Base-by-base conservation (phyloP, 1,139 yeast genomes). In the Saccharomyces hybrid region DNA sequence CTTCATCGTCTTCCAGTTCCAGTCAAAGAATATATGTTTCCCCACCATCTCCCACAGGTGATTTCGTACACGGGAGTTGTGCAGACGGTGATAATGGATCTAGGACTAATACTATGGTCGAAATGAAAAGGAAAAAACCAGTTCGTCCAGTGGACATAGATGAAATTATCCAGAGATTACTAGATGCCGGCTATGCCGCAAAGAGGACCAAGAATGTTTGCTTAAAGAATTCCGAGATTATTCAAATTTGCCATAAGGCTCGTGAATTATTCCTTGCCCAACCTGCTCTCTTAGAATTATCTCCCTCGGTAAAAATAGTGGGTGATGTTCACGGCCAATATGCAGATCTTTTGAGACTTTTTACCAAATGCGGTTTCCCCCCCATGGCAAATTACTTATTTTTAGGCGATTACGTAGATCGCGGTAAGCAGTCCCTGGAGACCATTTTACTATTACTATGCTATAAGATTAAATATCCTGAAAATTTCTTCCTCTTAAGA, bases 311-410 rank as follows among this genome's bases (percentile, higher is more conserved):
- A 26, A 90, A 90, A 71, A 89, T 90, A 44, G 96, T 90, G 7
- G 96, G 96, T 50, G 97, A 89, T 67, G 95, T 90, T 42, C 97
- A 89, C 70, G 97, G 97, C 14, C 97, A 89, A 69, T 89, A 84
- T 70, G 85, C 88, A 54, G 97, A 89, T 71, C 75, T 89, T 63
- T 83, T 89, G 59, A 79, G 96, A 59, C 79, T 89, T 62, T 89
- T 89, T 70, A 88, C 93, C 50, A 87, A 87, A 73, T 89, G 96
- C 74, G 97, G 97, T 25, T 89, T 88, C 72, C 97, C 97, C n/a
- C 96, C 97, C 3, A 81, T 85, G 59, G 81, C 95, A 25, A 89
- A 89, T 70, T 89, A 88, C 71, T 75, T 89, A 58, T 90, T 89
- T 63, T 71, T 89, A 53, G 97, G 97, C 16, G 97, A 89, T 70